These are phyloP conservation scores for Candida easanensis DNA, from an alignment of 805 yeast species.

Conservation along the genomic window DNA sequence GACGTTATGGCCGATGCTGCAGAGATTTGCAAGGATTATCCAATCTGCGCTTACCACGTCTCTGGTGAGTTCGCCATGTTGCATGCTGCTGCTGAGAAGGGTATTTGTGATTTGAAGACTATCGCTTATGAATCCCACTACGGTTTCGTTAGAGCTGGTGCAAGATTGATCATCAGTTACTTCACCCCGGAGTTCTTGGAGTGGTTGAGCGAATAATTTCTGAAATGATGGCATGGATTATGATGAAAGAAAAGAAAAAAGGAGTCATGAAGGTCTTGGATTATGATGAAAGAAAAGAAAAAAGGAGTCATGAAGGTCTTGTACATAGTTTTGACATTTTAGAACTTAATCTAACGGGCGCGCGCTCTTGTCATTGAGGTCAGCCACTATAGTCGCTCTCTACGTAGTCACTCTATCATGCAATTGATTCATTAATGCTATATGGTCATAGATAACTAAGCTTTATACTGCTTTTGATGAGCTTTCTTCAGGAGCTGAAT, in stretches of 20 bases:
- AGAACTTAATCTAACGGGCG: no score
- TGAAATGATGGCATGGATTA: neutral
- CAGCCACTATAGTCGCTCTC: no score
- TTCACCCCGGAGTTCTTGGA: constrained; percentile 95
- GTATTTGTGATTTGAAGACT: constrained; percentile 78
- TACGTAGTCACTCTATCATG: no score
- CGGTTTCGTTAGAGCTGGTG: constrained; percentile 95
- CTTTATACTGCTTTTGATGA: constrained; percentile 6
- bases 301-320: no score
- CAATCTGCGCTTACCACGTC: constrained; percentile 93
- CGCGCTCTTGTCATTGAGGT: no score
- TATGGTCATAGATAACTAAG: neutral
- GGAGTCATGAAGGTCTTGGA: no score
- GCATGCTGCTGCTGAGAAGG: constrained; percentile 97
- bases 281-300: no score
- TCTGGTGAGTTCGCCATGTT: constrained; percentile 97
- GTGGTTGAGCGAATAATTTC: constrained; percentile 58
- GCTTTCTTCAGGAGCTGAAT: constrained; percentile 12
- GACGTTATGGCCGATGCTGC: constrained; percentile 90
- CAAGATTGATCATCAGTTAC: constrained; percentile 84
- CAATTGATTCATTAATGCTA: neutral
- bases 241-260: no score
- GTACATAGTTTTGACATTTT: no score
- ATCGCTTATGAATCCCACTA: constrained; percentile 82
- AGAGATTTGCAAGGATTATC: constrained; percentile 75